These are phyloP conservation scores for Tulasnella sp. DNA, from an alignment of 768 basidiomycete species.

Conservation along the genomic window DNA sequence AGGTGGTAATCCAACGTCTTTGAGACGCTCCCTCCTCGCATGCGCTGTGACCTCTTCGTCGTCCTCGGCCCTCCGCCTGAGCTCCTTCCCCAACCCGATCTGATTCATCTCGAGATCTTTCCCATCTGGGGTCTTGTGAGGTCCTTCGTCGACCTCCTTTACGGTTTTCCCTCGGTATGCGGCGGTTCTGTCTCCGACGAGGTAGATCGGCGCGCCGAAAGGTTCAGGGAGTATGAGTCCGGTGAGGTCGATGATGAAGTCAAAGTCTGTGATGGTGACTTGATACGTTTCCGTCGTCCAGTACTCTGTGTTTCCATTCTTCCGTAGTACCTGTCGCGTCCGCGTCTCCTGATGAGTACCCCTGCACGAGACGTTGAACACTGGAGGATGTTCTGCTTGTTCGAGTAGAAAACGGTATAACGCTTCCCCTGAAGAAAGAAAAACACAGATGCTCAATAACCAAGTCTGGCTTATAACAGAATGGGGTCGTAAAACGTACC, in stretches of 20 bases:
- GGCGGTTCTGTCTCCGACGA: conserved; percentile 50
- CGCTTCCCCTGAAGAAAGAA: conserved; percentile 45
- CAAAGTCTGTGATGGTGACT: conserved; percentile 55
- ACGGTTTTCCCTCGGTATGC: conserved; percentile 56
- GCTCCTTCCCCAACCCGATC: conserved; percentile 19
- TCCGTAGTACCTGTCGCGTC: conserved; percentile 34
- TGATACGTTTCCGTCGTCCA: conserved; percentile 39
- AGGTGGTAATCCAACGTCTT: conserved; percentile 35
- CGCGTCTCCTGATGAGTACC: conserved; percentile 50
- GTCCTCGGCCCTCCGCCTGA: conserved; percentile 31
- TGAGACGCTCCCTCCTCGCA: not conserved
- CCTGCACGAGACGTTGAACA: conserved; percentile 36
- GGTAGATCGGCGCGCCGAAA: conserved; percentile 41
- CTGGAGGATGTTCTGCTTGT: conserved; percentile 40
- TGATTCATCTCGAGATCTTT: conserved; percentile 33
- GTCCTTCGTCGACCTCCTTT: conserved; percentile 38
- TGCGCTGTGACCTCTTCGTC: conserved; percentile 24
- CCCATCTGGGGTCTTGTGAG: conserved; percentile 22
- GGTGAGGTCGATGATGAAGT: conserved; percentile 53
- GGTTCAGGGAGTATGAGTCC: conserved; percentile 29
- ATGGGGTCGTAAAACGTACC: conserved; percentile 29
- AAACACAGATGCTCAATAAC: too few species aligned
- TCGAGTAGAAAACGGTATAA: conserved; percentile 64
- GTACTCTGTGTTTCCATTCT: not conserved
- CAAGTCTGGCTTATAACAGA: conserved; percentile 1